Percentiles rank a stretch among this genome's conserved stretches.
These are phyloP conservation scores for Tetrastigma voinierianum DNA, from an alignment of 164 flowering plant species.

Conservation along the genomic window DNA sequence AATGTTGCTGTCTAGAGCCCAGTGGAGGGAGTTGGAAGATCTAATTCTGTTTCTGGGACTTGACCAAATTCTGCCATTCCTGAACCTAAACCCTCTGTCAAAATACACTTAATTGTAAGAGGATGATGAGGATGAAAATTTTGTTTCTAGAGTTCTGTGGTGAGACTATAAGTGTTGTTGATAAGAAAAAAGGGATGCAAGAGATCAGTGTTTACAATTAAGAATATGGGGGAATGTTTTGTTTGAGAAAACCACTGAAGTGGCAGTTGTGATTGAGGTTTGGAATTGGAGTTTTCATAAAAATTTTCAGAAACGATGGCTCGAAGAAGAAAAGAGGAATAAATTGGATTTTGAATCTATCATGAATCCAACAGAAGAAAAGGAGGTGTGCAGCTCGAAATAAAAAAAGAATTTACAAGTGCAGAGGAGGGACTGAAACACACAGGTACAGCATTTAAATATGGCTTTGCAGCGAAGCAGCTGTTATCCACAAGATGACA, in stretches of 20 bases:
- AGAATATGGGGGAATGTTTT: not conserved
- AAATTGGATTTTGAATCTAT: not conserved
- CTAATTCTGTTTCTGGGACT: slow-evolving; percentile 2
- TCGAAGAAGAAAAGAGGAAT: no score
- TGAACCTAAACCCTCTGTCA: slow-evolving; percentile 10
- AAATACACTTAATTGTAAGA: no score
- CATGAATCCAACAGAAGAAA: no score
- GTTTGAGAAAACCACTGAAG: not conserved
- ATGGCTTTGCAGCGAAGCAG: no score
- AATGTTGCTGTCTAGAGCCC: slow-evolving; percentile 44
- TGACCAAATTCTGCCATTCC: slow-evolving; percentile 5
- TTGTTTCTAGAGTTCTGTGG: no score
- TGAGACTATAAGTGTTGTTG: slow-evolving; percentile 2
- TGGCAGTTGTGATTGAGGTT: slow-evolving; percentile 2
- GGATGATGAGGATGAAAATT: no score
- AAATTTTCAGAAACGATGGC: no score
- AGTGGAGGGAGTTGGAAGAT: slow-evolving; percentile 5
- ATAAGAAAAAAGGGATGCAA: not conserved
- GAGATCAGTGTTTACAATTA: slow-evolving; percentile 3
- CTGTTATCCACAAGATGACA: no score
- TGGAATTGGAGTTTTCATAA: slow-evolving; percentile 3
- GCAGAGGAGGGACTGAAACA: no score
- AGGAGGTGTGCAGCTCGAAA: no score
- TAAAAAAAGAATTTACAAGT: no score
- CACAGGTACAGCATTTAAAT: no score